Evolutionary conservation across 768 basidiomycete genomes (phyloP).

Genomic region (Strobilomyces dryophilus): DNA sequence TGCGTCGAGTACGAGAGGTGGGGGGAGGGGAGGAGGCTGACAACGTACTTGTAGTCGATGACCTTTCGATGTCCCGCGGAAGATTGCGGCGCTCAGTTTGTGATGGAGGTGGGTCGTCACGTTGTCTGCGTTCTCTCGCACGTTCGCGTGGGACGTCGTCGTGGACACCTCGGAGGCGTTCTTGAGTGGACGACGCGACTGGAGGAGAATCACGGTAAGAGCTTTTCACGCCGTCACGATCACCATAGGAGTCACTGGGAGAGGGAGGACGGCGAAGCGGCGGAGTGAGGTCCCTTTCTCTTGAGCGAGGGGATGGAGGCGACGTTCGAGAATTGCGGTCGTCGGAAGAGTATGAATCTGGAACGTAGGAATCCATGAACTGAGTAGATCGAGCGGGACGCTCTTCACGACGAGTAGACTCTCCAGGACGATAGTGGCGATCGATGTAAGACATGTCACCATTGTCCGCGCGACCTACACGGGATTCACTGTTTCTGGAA

Average conservation of each 20-base stretch:
- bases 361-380: constrained; percentile 24
- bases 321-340: constrained; percentile 19
- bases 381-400: constrained; percentile 19
- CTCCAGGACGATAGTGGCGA: constrained; percentile 60
- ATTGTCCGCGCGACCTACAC: constrained; percentile 28
- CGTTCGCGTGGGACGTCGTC: constrained; percentile 11
- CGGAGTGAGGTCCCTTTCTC: constrained; percentile 20
- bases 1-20: constrained; percentile 34
- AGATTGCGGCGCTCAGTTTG: constrained; percentile 21
- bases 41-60: constrained; percentile 44
- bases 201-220: constrained; percentile 19
- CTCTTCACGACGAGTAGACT: constrained; percentile 27
- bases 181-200: constrained; percentile 17
- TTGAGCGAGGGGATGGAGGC: constrained; percentile 23
- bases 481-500: constrained; percentile 23
- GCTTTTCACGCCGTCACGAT: constrained; percentile 16
- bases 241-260: constrained; percentile 18
- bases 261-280: constrained; percentile 23
- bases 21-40: constrained; percentile 39
- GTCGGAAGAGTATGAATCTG: constrained; percentile 26
- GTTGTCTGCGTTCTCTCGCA: constrained; percentile 24
- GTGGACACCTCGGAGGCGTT: constrained; percentile 23
- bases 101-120: constrained; percentile 18
- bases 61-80: constrained; percentile 30
- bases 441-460: constrained; percentile 50